Conservation (phyloP, 345 rosid species). For the Anastatica hierochuntica region DNA sequence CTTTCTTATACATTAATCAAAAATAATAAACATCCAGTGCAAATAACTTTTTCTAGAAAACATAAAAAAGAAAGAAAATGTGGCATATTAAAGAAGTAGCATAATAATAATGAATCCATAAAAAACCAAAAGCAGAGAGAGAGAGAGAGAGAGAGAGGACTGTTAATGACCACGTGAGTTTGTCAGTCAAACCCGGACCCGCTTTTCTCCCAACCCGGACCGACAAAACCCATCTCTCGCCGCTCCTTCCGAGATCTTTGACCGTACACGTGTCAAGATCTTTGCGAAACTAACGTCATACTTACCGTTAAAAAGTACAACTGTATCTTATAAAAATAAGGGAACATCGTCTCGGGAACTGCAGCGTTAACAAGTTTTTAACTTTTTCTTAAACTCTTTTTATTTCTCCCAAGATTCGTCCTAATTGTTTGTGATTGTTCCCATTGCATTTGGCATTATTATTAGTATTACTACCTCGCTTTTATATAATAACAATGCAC, state of each 20-base stretch:
- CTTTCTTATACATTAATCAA: neutral
- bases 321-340: constrained; percentile 14
- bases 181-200: constrained; percentile 28
- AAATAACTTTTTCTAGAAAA: neutral
- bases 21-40: neutral
- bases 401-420: constrained; percentile 27
- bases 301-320: constrained; percentile 29
- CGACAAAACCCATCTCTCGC: constrained; percentile 26
- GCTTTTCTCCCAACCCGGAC: constrained; percentile 16
- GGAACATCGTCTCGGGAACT: constrained; percentile 23
- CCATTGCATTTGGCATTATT: constrained; percentile 10
- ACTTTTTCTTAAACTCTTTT: constrained; percentile 15
- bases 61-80: constrained; percentile 5
- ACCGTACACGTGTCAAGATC: constrained; percentile 15
- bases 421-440: constrained; percentile 28
- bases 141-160: constrained; percentile 11
- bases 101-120: constrained; percentile 20
- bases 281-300: neutral
- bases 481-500: neutral
- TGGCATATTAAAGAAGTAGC: constrained; percentile 2
- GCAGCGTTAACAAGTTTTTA: neutral
- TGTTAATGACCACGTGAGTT: constrained; percentile 29
- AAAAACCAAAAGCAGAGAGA: constrained; percentile 25
- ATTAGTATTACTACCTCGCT: neutral
- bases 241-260: constrained; percentile 13